Base-by-base conservation (phyloP, 768 basidiomycete genomes). In the Ephemerocybe angulata region DNA sequence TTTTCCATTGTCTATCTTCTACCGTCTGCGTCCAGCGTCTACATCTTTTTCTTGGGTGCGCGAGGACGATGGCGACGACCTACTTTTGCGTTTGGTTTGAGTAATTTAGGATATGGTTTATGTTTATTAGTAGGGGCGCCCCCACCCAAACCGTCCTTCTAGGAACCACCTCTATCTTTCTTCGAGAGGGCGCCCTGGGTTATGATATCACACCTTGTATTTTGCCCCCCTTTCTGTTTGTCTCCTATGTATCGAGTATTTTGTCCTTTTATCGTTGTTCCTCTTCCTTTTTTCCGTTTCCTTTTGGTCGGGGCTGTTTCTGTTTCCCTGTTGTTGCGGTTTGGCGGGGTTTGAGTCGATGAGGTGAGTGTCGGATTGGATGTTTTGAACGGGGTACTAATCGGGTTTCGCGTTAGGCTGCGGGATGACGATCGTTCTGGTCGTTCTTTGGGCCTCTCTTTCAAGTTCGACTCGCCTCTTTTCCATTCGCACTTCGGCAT, bases 51-150 rank as follows among this genome's bases (percentile, higher is more conserved):
- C n/a, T n/a, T n/a, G n/a, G n/a, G n/a, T n/a, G n/a, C n/a, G n/a
- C n/a, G n/a, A n/a, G n/a, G n/a, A n/a, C n/a, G n/a, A n/a, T n/a
- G n/a, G n/a, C n/a, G n/a, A n/a, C n/a, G n/a, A n/a, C n/a, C n/a
- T n/a, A n/a, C n/a, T n/a, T n/a, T n/a, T n/a, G n/a, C n/a, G n/a
- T n/a, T n/a, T n/a, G n/a, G n/a, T 19, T 42, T 42, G 8, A 22
- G 7, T 21, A 13, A 21, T 22, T n/a, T 48, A 30, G 46, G 46
- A 31, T 48, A 48, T 25, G 46, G 24, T 48, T 31, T 31, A 12
- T 7, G 41, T 47, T 28, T 47, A 25, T n/a, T 50, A 50, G 31
- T 33, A 50, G 48, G 48, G 48, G 48, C 29, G 31, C 48, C 31
- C 48, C 19, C 19, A 17, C 29, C 21, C 22, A 7, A n/a, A n/a